Conservation (phyloP, 208 protist genomes). For the Porcisia deanei region DNA sequence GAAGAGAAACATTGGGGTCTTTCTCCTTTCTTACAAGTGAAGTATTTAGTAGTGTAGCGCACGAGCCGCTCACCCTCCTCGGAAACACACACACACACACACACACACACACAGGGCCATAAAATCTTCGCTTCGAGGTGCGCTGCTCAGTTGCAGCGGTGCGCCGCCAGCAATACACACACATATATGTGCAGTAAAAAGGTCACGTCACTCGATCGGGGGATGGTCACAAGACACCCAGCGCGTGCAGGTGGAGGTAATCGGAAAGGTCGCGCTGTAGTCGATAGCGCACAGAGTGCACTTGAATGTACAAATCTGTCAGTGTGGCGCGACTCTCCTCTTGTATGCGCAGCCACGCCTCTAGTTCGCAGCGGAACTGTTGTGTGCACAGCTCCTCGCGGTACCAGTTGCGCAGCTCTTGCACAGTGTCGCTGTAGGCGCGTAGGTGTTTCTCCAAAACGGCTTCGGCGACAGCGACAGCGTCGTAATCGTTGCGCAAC, state of each 20-base stretch:
- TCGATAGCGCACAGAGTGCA: slow-evolving; percentile 39
- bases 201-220: neutral
- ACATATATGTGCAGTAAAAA: neutral
- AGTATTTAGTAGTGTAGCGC: neutral
- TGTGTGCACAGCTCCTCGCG: slow-evolving; percentile 21
- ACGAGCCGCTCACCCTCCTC: neutral
- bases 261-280: slow-evolving; percentile 65
- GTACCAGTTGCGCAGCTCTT: slow-evolving; percentile 28
- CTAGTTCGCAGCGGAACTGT: slow-evolving; percentile 19
- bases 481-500: slow-evolving; percentile 25
- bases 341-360: slow-evolving; percentile 21
- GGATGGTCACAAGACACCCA: slow-evolving; percentile 39
- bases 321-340: slow-evolving; percentile 21
- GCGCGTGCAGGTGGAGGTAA: slow-evolving; percentile 54
- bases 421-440: slow-evolving; percentile 25
- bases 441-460: slow-evolving; percentile 9
- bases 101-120: neutral
- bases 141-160: neutral
- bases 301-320: slow-evolving; percentile 14
- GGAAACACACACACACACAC: neutral
- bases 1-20: too few species aligned
- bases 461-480: slow-evolving; percentile 10
- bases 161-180: neutral
- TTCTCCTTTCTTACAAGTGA: too few species aligned
- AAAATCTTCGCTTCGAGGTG: neutral